Percentiles rank a stretch among this genome's conserved stretches.
phyloP scores from a whole-genome alignment of 306 rosid species.

The Mimosa pudica region DNA sequence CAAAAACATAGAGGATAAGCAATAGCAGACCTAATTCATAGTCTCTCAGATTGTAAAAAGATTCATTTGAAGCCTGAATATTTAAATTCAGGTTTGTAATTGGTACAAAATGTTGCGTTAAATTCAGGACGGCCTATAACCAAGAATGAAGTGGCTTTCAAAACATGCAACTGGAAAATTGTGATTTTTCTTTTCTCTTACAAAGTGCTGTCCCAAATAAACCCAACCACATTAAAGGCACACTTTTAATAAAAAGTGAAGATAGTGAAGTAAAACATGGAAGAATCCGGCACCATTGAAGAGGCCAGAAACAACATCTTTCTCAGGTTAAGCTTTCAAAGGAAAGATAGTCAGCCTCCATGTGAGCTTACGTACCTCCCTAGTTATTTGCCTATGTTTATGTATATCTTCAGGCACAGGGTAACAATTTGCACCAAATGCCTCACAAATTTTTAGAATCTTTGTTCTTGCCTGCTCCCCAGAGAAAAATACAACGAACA shows the following conservation, averaged over 20 bases:
- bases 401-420: constrained; percentile 87
- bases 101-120: background rate
- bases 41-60: constrained; percentile 22
- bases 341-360: constrained; percentile 12
- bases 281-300: background rate
- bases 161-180: background rate
- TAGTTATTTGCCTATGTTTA: constrained; percentile 79
- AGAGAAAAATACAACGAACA: constrained; percentile 86
- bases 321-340: constrained; percentile 25
- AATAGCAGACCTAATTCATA: background rate
- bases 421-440: constrained; percentile 87
- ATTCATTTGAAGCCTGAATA: constrained; percentile 14
- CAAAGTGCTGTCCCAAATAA: constrained; percentile 20
- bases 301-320: constrained; percentile 16
- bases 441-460: constrained; percentile 87
- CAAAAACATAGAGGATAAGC: constrained; percentile 7
- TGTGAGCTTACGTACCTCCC: constrained; percentile 60
- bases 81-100: background rate
- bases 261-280: background rate
- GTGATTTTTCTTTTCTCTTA: background rate
- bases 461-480: constrained; percentile 85
- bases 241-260: background rate
- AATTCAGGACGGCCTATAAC: background rate
- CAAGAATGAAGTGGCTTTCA: constrained; percentile 1
- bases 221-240: constrained; percentile 1